Base-by-base conservation (phyloP, 73 alveolate species). In the Tetrahymena elliotti region DNA sequence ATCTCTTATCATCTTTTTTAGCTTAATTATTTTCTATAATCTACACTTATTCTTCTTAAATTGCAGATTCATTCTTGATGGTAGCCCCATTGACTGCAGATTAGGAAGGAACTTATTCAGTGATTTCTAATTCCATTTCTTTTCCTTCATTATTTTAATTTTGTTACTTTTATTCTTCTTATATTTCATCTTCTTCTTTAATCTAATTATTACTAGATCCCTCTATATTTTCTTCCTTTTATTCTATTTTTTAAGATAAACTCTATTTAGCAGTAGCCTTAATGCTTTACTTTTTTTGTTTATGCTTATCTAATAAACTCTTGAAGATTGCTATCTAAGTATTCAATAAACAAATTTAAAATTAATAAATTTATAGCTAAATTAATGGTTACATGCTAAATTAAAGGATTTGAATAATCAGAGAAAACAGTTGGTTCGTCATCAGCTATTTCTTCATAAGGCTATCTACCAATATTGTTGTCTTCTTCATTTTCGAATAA, bases 141-240 rank as follows among this genome's bases (percentile, higher is more conserved):
- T 33, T 47, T 20, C 35, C 52, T 84, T 47, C 93, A 9, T 52
- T 84, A 37, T 33, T 84, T 47, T 47, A 47, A 47, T 47, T 47
- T 47, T 34, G 93, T 83, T 88, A 94, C 52, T 53, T 94, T 94
- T 35, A 94, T 84, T 36, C 96, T 94, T 38, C 93, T 84, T 39
- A 84, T 39, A 33, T 88, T 88, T 33, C 83, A 33, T 94, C 27
- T 15, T 94, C 96, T 68, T 47, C 52, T 52, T 40, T 84, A 13
- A 92, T 84, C 35, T 84, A 47, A 35, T 52, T 88, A 94, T 94
- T 38, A 31, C 33, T n/a, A 38, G 38, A 24, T 15, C 39, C 53
- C 31, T 38, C 53, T 93, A 36, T 22, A 0, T n/a, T 20, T 94
- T 84, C 96, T 34, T 84, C 96, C 40, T 94, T 88, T 68, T 52